Base-by-base conservation (phyloP, 345 rosid species). In the Aquilaria malaccensis region DNA sequence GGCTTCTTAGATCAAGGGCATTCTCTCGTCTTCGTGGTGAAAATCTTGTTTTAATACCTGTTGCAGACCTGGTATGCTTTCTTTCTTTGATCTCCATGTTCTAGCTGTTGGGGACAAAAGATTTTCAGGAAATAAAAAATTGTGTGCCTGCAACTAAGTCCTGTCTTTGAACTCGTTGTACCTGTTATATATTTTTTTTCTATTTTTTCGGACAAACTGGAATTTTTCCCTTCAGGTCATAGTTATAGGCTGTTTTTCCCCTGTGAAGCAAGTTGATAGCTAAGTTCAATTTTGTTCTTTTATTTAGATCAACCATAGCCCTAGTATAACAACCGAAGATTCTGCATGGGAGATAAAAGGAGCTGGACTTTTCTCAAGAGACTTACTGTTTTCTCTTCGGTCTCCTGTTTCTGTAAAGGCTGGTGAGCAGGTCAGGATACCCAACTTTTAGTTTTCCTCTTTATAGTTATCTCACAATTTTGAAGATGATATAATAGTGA, bases 271-370 rank as follows among this genome's bases (percentile, higher is more conserved):
- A 37, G 43, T 37, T 37, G 43, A 9, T 37, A 3, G 43, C 43
- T 37, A 37, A 37, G 43, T 37, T 37, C 7, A 3, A 37, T 37
- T 37, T 9, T 37, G 22, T 37, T 37, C 5, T 37, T 37, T 67
- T 56, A 11, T 71, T 73, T 80, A 93, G 98, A 79, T 93, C 76
- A 93, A 93, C 76, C 97, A 93, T 58, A 80, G 81, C 71, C 81
- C 95, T 11, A 77, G 70, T 54, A 83, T 93, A 68, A 79, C 77
- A 7, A 75, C 85, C 11, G 94, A 87, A 81, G 96, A 93, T 64
- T 71, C 77, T 70, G 88, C 91, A 52, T 93, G 82, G 61, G 98
- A 93, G 82, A 93, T 93, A 67, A 93, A 89, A 87, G 98, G 96
- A 69, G 94, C 80, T 57, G 96, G 97, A 30, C 74, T 89, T 62